phyloP scores from a whole-genome alignment of 257 asterid genomes.

The Solanum paucissectum region DNA sequence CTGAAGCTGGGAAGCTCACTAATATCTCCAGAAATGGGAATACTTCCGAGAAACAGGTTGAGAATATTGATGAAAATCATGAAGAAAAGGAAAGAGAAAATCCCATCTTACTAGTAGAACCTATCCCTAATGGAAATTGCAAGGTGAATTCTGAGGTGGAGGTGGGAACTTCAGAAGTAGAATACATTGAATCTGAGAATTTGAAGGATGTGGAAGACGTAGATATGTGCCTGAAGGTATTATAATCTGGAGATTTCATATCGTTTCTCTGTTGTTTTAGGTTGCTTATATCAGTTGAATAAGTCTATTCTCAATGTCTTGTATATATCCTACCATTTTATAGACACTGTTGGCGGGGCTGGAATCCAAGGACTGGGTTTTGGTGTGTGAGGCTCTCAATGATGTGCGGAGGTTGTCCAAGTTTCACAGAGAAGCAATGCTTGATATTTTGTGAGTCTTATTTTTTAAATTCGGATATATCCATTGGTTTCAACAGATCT shows the following conservation, averaged over 20 bases:
- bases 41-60: constrained; percentile 25
- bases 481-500: neutral
- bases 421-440: constrained; percentile 62
- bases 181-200: constrained; percentile 67
- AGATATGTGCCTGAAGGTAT: constrained; percentile 46
- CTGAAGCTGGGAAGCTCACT: constrained; percentile 34
- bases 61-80: constrained; percentile 18
- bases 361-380: constrained; percentile 74
- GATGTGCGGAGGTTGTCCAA: constrained; percentile 49
- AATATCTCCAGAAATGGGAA: constrained; percentile 37
- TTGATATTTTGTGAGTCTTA: constrained; percentile 53
- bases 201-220: constrained; percentile 60
- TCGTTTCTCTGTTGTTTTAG: neutral
- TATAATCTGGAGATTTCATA: neutral
- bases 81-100: constrained; percentile 25
- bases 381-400: constrained; percentile 75
- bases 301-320: neutral
- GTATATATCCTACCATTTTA: neutral
- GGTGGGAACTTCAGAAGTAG: constrained; percentile 50
- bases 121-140: constrained; percentile 18
- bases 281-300: neutral
- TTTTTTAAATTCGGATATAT: neutral
- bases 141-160: constrained; percentile 29
- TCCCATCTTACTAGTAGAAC: constrained; percentile 15
- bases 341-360: constrained; percentile 57